These are phyloP conservation scores for Diplodia sapinea DNA, from an alignment of 2,329 filamentous ascomycete species.

Conservation along the genomic window DNA sequence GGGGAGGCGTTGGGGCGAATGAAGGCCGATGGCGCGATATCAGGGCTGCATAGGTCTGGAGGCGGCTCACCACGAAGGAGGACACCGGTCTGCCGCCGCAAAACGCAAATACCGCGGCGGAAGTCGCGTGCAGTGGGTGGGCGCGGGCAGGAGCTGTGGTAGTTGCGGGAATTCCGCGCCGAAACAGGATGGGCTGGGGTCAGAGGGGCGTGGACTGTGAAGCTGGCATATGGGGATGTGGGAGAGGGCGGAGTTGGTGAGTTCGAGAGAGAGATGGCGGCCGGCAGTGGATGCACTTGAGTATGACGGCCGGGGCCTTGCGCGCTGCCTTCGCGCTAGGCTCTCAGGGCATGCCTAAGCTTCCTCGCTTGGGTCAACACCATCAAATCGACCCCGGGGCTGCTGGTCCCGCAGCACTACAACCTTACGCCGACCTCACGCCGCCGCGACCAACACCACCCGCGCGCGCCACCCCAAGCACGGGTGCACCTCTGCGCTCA, in stretches of 20 bases:
- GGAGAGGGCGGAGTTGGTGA: slow-evolving; percentile 24
- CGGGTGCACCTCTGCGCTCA: background rate
- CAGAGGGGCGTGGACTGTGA: background rate
- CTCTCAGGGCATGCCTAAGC: slow-evolving; percentile 26
- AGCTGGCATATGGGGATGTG: slow-evolving; percentile 11
- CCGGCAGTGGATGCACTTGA: slow-evolving; percentile 29
- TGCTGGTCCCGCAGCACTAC: slow-evolving; percentile 19
- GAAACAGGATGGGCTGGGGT: background rate
- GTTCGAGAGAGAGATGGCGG: slow-evolving; percentile 28
- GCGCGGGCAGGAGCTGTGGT: slow-evolving; percentile 10
- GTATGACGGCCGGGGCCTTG: slow-evolving; percentile 24
- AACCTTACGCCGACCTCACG: slow-evolving; percentile 28
- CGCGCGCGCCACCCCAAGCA: background rate
- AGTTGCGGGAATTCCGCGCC: background rate
- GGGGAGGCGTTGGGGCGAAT: slow-evolving; percentile 15
- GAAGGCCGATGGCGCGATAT: slow-evolving; percentile 31
- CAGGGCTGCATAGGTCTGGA: slow-evolving; percentile 31
- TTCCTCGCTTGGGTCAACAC: slow-evolving; percentile 20
- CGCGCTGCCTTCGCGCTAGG: slow-evolving; percentile 21
- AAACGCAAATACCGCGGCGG: slow-evolving; percentile 30
- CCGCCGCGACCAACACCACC: background rate
- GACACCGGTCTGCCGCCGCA: slow-evolving; percentile 28
- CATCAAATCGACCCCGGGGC: background rate
- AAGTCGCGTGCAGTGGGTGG: slow-evolving; percentile 28
- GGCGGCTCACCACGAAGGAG: slow-evolving; percentile 27